Percentiles rank a stretch among this genome's conserved stretches.
phyloP scores from a whole-genome alignment of 192 early-diverging fungal genomes.

The Backusella mclennaniae region DNA sequence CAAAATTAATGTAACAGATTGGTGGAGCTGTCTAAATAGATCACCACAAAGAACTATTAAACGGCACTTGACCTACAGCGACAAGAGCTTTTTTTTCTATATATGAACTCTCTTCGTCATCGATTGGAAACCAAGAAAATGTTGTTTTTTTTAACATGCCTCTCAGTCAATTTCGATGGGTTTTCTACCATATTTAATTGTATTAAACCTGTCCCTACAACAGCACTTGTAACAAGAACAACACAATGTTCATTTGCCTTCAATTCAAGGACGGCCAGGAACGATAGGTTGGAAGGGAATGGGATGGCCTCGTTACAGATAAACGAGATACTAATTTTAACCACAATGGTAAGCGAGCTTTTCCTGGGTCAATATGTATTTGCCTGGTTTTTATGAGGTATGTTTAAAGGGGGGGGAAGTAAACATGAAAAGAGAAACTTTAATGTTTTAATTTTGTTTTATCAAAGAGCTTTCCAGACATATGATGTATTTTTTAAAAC shows the following conservation, averaged over 20 bases:
- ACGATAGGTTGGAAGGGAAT: constrained; percentile 86
- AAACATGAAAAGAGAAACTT: background rate
- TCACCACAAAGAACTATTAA: constrained; percentile 96
- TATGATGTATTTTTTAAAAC: background rate
- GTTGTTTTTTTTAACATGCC: constrained; percentile 44
- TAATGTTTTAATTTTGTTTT: background rate
- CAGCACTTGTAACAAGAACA: constrained; percentile 90
- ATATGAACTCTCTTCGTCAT: background rate
- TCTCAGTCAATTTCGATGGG: constrained; percentile 78
- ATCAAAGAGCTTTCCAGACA: background rate
- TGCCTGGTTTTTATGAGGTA: constrained; percentile 28
- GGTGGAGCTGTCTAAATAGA: constrained; percentile 88
- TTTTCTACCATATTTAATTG: constrained; percentile 71
- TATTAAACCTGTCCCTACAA: constrained; percentile 88
- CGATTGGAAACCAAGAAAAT: background rate
- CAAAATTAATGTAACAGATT: constrained; percentile 93
- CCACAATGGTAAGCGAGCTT: constrained; percentile 68
- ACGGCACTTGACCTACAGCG: constrained; percentile 94
- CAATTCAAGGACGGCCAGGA: constrained; percentile 83
- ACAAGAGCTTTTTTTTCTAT: constrained; percentile 76
- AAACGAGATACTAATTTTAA: constrained; percentile 93
- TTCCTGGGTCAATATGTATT: constrained; percentile 20
- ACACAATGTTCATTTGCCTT: constrained; percentile 77
- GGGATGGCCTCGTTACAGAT: constrained; percentile 91
- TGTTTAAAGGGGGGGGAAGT: background rate